Evolutionary conservation across 441 rosid genomes (phyloP).

Genomic region (Brassica balearica): DNA sequence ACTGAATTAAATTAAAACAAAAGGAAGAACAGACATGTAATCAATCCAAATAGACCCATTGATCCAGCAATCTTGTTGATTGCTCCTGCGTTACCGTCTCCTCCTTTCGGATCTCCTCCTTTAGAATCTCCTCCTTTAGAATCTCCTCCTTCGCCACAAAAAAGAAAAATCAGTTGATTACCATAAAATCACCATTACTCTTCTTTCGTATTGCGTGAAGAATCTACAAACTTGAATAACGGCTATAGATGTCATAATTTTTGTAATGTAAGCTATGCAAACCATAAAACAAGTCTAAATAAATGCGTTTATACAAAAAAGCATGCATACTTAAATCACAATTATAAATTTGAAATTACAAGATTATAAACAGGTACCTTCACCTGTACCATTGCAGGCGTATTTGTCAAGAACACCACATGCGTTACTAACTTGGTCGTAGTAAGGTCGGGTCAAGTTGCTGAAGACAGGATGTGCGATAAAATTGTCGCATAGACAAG

Average conservation of each 20-base stretch:
- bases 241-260: background rate
- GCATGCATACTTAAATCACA: background rate
- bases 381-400: conserved; percentile 19
- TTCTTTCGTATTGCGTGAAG: background rate
- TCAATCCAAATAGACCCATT: background rate
- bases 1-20: background rate
- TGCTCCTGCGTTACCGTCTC: background rate
- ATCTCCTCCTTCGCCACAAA: background rate
- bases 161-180: background rate
- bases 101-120: background rate
- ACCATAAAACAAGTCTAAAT: background rate
- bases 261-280: background rate
- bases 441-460: conserved; percentile 9
- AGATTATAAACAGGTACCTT: conserved; percentile 24
- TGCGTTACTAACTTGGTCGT: background rate
- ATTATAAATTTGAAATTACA: background rate
- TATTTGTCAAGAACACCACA: conserved; percentile 30
- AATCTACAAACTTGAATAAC: background rate
- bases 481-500: conserved; percentile 37
- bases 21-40: background rate
- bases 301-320: background rate
- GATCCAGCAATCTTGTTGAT: background rate
- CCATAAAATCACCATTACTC: background rate
- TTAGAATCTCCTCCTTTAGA: background rate
- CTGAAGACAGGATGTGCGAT: conserved; percentile 1